phyloP scores from a whole-genome alignment of 2,329 filamentous ascomycete species.

The Scytalidium lignicola region DNA sequence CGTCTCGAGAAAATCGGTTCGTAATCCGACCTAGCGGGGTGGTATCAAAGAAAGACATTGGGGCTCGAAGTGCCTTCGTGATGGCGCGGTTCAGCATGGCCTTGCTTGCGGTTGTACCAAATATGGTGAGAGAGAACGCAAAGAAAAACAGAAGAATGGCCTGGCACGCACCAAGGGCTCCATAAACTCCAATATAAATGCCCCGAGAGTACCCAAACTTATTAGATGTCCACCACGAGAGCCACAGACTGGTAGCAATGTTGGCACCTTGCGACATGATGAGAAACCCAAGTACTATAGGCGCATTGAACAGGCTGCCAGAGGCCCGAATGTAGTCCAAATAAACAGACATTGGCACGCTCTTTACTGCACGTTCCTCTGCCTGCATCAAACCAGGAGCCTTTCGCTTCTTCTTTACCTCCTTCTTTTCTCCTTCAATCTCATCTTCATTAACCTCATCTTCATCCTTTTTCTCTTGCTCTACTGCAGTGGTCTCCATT shows the following conservation, averaged over 20 bases:
- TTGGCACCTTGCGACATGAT: conserved; percentile 70
- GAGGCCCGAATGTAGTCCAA: conserved; percentile 59
- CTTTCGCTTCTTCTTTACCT: conserved; percentile 51
- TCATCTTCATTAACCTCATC: conserved; percentile 43
- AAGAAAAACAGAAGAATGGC: conserved; percentile 75
- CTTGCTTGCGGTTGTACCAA: conserved; percentile 77
- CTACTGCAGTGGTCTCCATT: conserved; percentile 78
- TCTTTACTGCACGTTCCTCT: conserved; percentile 57
- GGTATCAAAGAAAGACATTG: conserved; percentile 95
- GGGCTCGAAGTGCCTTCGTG: conserved; percentile 63
- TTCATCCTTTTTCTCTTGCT: conserved; percentile 53
- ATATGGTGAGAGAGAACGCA: conserved; percentile 70
- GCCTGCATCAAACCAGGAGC: conserved; percentile 65
- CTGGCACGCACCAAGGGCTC: conserved; percentile 65
- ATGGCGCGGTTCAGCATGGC: conserved; percentile 78
- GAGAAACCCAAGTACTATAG: conserved; percentile 50
- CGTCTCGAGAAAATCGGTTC: conserved; percentile 92
- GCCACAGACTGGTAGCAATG: conserved; percentile 83
- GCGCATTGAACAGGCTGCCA: conserved; percentile 51
- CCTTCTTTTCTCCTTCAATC: conserved; percentile 38
- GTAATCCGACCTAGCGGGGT: conserved; percentile 93
- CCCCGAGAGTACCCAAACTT: conserved; percentile 65
- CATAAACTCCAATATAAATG: conserved; percentile 67
- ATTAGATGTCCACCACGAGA: conserved; percentile 81
- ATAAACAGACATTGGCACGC: conserved; percentile 60